phyloP scores from a whole-genome alignment of 140 eudicot genomes.

The Erigeron philadelphicus region DNA sequence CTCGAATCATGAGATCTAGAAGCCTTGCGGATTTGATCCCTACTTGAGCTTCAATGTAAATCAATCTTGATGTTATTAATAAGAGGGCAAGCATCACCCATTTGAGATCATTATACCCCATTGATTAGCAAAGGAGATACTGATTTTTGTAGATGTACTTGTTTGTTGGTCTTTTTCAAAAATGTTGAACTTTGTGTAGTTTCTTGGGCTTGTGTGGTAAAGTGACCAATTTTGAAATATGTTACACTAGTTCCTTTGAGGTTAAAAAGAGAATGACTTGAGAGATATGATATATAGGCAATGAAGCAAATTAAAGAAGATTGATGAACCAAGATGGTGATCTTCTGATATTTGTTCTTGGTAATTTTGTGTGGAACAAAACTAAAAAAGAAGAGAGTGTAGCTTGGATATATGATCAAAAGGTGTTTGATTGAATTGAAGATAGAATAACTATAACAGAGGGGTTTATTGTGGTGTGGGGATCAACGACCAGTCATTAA shows the following conservation, averaged over 20 bases:
- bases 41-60: constrained; percentile 33
- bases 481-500: not conserved
- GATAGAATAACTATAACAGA: constrained; percentile 4
- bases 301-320: too few species aligned
- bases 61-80: constrained; percentile 28
- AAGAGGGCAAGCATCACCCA: constrained; percentile 31
- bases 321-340: constrained; percentile 15
- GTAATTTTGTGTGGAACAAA: not conserved
- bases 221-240: constrained; percentile 27
- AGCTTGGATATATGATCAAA: constrained; percentile 14
- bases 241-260: not conserved
- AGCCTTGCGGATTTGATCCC: constrained; percentile 69
- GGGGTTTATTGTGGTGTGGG: constrained; percentile 7
- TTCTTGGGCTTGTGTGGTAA: constrained; percentile 19
- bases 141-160: not conserved
- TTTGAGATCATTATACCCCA: constrained; percentile 36
- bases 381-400: not conserved
- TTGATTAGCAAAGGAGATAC: constrained; percentile 15
- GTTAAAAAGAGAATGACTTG: constrained; percentile 6
- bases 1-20: constrained; percentile 75
- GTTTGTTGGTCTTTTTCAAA: not conserved
- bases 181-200: constrained; percentile 5
- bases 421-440: constrained; percentile 14
- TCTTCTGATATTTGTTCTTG: constrained; percentile 22
- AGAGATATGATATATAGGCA: not conserved